phyloP scores from a whole-genome alignment of 2,329 filamentous ascomycete species.

The Exophiala oligosperma region DNA sequence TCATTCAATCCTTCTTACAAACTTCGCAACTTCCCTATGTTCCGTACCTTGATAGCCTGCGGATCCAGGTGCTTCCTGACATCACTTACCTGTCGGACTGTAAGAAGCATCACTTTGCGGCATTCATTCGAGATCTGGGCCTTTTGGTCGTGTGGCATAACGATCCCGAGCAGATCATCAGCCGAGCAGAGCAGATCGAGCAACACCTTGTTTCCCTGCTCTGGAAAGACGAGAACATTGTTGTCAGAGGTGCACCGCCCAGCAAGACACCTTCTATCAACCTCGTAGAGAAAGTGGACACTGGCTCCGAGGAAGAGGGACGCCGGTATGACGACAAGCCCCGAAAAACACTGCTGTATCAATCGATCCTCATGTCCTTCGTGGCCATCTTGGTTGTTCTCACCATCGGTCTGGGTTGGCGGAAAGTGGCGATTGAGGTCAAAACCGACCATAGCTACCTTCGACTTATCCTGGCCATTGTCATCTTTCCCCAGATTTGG shows the following conservation, averaged over 20 bases:
- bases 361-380: constrained; percentile 53
- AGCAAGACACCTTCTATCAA: constrained; percentile 11
- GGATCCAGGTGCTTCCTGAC: constrained; percentile 62
- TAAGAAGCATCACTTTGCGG: constrained; percentile 66
- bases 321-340: not conserved
- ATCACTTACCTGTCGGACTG: constrained; percentile 59
- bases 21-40: constrained; percentile 56
- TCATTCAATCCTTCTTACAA: constrained; percentile 62
- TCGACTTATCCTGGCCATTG: constrained; percentile 56
- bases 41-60: constrained; percentile 60
- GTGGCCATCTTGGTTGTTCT: constrained; percentile 56
- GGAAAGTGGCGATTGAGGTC: constrained; percentile 55
- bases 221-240: constrained; percentile 40
- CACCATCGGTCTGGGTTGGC: constrained; percentile 59
- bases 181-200: constrained; percentile 55
- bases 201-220: constrained; percentile 37
- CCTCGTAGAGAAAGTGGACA: not conserved
- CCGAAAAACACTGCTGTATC: constrained; percentile 45
- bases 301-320: not conserved
- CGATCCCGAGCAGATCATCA: constrained; percentile 56
- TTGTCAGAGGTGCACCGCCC: constrained; percentile 18
- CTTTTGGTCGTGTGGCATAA: constrained; percentile 66
- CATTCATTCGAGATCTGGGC: constrained; percentile 59
- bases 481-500: constrained; percentile 58
- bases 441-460: constrained; percentile 55